Evolutionary conservation across 352 stramenopile species (phyloP).

Genomic region (Globisporangium iwayamae): DNA sequence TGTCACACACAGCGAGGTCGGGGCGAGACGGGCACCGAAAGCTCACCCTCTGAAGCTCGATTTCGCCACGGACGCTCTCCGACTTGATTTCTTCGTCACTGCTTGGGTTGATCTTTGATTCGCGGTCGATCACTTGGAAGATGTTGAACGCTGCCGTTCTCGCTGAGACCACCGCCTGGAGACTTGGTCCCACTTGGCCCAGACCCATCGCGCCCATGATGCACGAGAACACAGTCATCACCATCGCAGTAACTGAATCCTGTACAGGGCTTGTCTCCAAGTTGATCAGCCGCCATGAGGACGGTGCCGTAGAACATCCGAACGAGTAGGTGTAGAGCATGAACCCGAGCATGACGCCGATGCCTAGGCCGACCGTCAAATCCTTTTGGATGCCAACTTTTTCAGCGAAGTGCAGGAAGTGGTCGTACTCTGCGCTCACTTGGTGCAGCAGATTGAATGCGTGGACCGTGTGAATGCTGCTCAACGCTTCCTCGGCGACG

Average conservation of each 20-base stretch:
- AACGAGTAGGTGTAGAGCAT: constrained; percentile 43
- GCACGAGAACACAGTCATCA: constrained; percentile 47
- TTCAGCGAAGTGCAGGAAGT: constrained; percentile 23
- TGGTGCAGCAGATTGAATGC: constrained; percentile 45
- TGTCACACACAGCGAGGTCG: constrained; percentile 26
- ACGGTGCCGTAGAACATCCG: constrained; percentile 49
- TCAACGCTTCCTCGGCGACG: neutral
- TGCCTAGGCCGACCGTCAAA: constrained; percentile 33
- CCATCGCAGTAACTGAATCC: constrained; percentile 36
- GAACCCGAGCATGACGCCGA: constrained; percentile 35
- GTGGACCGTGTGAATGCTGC: constrained; percentile 37
- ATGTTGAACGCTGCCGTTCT: constrained; percentile 38
- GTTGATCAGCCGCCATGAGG: constrained; percentile 21
- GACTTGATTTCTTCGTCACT: constrained; percentile 24
- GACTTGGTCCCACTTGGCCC: constrained; percentile 30
- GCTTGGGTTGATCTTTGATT: constrained; percentile 45
- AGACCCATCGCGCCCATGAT: constrained; percentile 38
- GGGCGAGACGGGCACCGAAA: constrained; percentile 35
- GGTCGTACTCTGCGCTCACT: constrained; percentile 37
- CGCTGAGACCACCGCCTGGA: constrained; percentile 35
- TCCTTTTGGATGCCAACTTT: constrained; percentile 34
- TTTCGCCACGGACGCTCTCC: constrained; percentile 24
- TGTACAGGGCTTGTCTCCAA: constrained; percentile 24
- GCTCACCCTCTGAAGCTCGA: constrained; percentile 38
- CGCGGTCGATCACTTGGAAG: constrained; percentile 44